phyloP scores from a whole-genome alignment of 2,329 filamentous ascomycete species.

The Ceratocystiopsis minuta region DNA sequence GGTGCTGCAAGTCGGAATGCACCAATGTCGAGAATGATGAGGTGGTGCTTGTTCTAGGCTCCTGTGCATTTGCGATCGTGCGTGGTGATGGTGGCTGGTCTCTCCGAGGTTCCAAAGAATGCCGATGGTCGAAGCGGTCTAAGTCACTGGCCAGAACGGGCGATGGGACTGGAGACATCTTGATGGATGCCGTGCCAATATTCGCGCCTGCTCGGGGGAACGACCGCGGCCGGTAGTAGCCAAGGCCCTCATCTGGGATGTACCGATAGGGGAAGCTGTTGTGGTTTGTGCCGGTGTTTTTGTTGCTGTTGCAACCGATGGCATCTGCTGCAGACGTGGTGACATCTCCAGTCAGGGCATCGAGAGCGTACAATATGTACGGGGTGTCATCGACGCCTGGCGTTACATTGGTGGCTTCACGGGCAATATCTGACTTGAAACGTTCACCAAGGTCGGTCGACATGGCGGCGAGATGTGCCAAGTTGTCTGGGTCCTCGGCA shows the following conservation, averaged over 20 bases:
- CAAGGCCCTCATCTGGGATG: constrained; percentile 21
- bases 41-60: neutral
- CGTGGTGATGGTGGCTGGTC: neutral
- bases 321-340: neutral
- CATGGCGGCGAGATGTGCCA: neutral
- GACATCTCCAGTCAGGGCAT: constrained; percentile 59
- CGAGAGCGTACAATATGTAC: constrained; percentile 77
- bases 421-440: constrained; percentile 34
- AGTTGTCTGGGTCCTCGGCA: neutral
- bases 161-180: neutral
- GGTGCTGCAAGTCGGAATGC: neutral
- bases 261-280: constrained; percentile 10
- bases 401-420: constrained; percentile 38
- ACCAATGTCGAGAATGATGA: constrained; percentile 9
- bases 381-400: constrained; percentile 72
- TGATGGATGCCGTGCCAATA: constrained; percentile 5
- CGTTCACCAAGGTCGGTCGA: constrained; percentile 9
- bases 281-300: constrained; percentile 16
- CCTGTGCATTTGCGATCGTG: no score
- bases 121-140: no score
- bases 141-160: constrained; percentile 1
- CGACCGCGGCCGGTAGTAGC: constrained; percentile 14
- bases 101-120: neutral
- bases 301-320: constrained; percentile 29
- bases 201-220: neutral